These are phyloP conservation scores for Russula sp. DNA, from an alignment of 768 basidiomycete genomes.

Conservation along the genomic window DNA sequence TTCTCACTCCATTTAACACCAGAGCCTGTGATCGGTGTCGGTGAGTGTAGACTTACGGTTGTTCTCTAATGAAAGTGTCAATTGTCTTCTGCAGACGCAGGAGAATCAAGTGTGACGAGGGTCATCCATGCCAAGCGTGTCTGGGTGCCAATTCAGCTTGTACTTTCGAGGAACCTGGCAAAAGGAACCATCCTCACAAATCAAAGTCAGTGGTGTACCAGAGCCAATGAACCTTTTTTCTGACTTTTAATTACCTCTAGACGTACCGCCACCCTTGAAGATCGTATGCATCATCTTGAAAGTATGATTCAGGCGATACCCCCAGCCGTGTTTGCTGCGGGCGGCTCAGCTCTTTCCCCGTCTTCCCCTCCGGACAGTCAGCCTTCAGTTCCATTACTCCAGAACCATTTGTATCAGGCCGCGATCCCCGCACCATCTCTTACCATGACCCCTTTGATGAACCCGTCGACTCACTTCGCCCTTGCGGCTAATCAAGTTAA, in stretches of 20 bases:
- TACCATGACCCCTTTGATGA: constrained; percentile 75
- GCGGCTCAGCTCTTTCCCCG: constrained; percentile 42
- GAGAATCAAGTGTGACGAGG: constrained; percentile 85
- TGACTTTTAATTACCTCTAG: constrained; percentile 38
- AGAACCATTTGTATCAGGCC: constrained; percentile 44
- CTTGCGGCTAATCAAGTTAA: constrained; percentile 46
- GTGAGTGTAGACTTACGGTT: constrained; percentile 44
- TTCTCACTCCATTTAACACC: constrained; percentile 14
- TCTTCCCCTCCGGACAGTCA: constrained; percentile 37
- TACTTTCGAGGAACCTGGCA: constrained; percentile 85
- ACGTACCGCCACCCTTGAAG: constrained; percentile 79
- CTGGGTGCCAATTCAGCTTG: constrained; percentile 78
- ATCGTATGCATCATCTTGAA: constrained; percentile 85
- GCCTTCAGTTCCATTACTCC: constrained; percentile 41
- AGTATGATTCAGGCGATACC: constrained; percentile 83
- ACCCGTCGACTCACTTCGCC: constrained; percentile 74
- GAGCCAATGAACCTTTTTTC: neutral
- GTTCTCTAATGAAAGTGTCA: neutral
- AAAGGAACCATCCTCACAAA: constrained; percentile 82
- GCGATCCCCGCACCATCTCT: constrained; percentile 78
- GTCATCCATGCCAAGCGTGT: constrained; percentile 85
- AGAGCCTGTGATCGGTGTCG: constrained; percentile 91
- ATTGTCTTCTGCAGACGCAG: constrained; percentile 52
- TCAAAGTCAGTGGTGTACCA: constrained; percentile 60
- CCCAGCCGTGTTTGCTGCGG: constrained; percentile 70